Percentiles rank a stretch among this genome's conserved stretches.
phyloP scores from a whole-genome alignment of 768 basidiomycete genomes.

The Kwoniella newhampshirensis region DNA sequence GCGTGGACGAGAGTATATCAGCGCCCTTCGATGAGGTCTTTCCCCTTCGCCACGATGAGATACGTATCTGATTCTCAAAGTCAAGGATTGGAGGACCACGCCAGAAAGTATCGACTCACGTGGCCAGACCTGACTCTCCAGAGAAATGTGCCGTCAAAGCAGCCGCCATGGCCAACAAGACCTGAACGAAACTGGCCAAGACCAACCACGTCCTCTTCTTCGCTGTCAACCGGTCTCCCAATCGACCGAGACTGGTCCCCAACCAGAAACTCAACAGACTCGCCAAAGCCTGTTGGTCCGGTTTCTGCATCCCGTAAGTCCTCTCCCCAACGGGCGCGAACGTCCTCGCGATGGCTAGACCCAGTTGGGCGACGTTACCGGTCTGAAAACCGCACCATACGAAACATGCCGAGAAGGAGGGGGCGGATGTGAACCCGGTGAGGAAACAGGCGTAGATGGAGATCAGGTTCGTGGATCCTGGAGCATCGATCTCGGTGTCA shows the following conservation, averaged over 20 bases:
- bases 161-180: conserved; percentile 70
- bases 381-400: conserved; percentile 54
- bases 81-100: background rate
- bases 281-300: conserved; percentile 79
- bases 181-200: conserved; percentile 69
- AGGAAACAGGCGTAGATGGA: conserved; percentile 48
- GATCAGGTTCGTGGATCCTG: conserved; percentile 18
- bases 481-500: conserved; percentile 10
- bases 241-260: conserved; percentile 73
- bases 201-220: conserved; percentile 74
- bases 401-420: conserved; percentile 46
- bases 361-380: conserved; percentile 61
- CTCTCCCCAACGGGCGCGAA: conserved; percentile 59
- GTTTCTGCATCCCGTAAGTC: conserved; percentile 64
- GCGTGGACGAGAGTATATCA: background rate
- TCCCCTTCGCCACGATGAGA: too few species aligned
- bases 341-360: conserved; percentile 77
- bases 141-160: conserved; percentile 73
- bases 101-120: too few species aligned
- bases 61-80: too few species aligned
- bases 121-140: conserved; percentile 55
- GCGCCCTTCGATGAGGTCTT: too few species aligned
- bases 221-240: conserved; percentile 73
- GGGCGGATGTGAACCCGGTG: conserved; percentile 38
- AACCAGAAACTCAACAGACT: conserved; percentile 74